Conservation (phyloP, 129 eudicot species). For the Escallonia rubra region DNA sequence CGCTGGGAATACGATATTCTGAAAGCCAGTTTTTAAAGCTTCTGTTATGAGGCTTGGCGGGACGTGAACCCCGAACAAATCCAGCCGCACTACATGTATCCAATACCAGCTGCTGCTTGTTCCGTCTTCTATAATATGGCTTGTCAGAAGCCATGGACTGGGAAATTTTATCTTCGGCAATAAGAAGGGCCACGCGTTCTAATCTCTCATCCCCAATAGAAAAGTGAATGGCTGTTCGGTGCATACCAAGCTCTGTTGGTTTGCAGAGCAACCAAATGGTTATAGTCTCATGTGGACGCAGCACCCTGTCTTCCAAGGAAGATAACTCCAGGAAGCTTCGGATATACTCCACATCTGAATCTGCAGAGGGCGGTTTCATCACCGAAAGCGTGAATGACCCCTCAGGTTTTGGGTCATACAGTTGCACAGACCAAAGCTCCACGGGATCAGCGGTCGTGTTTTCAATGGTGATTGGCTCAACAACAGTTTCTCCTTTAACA, state of each 20-base stretch:
- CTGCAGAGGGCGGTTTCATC: slow-evolving; percentile 74
- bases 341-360: slow-evolving; percentile 39
- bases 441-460: slow-evolving; percentile 57
- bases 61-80: slow-evolving; percentile 57
- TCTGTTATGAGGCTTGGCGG: slow-evolving; percentile 37
- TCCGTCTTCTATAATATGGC: slow-evolving; percentile 42
- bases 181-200: slow-evolving; percentile 65
- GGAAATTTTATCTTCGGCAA: slow-evolving; percentile 82
- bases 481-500: slow-evolving; percentile 47
- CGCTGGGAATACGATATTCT: slow-evolving; percentile 48
- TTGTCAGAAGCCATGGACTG: slow-evolving; percentile 54
- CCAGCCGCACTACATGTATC: slow-evolving; percentile 19
- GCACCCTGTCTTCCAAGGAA: slow-evolving; percentile 63
- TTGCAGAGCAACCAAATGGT: slow-evolving; percentile 80
- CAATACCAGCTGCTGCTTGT: slow-evolving; percentile 32
- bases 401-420: slow-evolving; percentile 82
- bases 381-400: slow-evolving; percentile 67
- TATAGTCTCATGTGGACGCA: slow-evolving; percentile 42
- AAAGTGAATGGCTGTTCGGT: slow-evolving; percentile 72
- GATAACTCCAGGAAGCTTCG: slow-evolving; percentile 47
- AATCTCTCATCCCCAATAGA: slow-evolving; percentile 56
- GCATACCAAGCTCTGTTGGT: slow-evolving; percentile 66
- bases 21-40: slow-evolving; percentile 39
- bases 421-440: slow-evolving; percentile 54
- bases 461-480: slow-evolving; percentile 47